Evolutionary conservation across 345 rosid species (phyloP).

Genomic region (Citrus sinensis): DNA sequence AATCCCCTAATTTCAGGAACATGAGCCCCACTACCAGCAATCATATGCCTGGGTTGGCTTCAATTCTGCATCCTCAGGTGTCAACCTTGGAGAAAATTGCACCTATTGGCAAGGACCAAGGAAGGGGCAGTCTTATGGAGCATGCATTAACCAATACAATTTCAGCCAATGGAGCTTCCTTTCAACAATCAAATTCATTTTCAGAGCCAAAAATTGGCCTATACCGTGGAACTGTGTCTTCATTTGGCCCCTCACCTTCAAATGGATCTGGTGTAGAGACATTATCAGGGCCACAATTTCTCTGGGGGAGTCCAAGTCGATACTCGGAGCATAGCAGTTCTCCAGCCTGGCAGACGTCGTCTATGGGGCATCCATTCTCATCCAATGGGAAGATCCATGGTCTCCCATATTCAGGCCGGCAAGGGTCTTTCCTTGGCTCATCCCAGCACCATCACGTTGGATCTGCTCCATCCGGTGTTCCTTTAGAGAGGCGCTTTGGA

Average conservation of each 20-base stretch:
- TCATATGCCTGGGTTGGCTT: slow-evolving; percentile 59
- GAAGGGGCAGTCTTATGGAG: slow-evolving; percentile 32
- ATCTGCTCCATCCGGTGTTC: slow-evolving; percentile 88
- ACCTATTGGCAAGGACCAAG: slow-evolving; percentile 48
- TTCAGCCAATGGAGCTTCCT: slow-evolving; percentile 36
- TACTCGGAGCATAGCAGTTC: slow-evolving; percentile 53
- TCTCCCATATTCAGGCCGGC: slow-evolving; percentile 42
- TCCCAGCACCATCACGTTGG: slow-evolving; percentile 64
- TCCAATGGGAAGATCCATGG: slow-evolving; percentile 45
- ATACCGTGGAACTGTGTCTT: slow-evolving; percentile 36
- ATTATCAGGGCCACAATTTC: slow-evolving; percentile 83
- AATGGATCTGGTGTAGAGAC: slow-evolving; percentile 53
- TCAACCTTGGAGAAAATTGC: slow-evolving; percentile 39
- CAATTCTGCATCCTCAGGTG: slow-evolving; percentile 39
- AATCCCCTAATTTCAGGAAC: slow-evolving; percentile 39
- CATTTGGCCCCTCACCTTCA: slow-evolving; percentile 43
- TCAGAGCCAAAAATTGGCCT: slow-evolving; percentile 53
- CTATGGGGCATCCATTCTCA: slow-evolving; percentile 53
- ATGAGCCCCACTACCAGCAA: slow-evolving; percentile 43
- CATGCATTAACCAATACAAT: slow-evolving; percentile 36
- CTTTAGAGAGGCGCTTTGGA: slow-evolving; percentile 76
- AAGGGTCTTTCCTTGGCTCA: slow-evolving; percentile 46
- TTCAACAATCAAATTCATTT: slow-evolving; percentile 45
- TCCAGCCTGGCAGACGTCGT: slow-evolving; percentile 63
- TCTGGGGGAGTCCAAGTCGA: slow-evolving; percentile 83